Evolutionary conservation across 306 rosid species (phyloP).

Genomic region (Malus sylvestris): DNA sequence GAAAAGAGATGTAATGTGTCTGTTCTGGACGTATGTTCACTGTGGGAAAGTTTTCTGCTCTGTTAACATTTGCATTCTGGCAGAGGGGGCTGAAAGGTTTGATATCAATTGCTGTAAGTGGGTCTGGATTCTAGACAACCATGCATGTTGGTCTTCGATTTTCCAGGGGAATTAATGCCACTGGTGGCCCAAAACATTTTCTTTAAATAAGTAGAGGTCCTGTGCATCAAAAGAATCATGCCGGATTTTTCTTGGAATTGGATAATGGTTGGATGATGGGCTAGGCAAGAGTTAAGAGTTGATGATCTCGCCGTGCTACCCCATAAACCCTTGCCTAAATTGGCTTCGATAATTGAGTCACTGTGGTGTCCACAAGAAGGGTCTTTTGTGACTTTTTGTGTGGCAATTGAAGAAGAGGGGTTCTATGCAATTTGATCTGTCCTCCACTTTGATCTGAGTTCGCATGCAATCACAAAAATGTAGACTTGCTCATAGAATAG

Average conservation of each 20-base stretch:
- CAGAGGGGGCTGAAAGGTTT: not conserved
- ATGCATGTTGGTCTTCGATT: not conserved
- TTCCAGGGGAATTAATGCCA: not conserved
- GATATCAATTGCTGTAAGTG: not conserved
- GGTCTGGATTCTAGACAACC: not conserved
- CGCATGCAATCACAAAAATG: not conserved
- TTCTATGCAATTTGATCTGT: not conserved
- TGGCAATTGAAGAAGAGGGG: not conserved
- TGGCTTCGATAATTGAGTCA: not conserved
- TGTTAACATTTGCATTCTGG: not conserved
- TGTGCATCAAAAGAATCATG: not conserved
- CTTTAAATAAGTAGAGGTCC: not conserved
- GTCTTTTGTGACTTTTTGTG: not conserved
- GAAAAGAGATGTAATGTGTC: not conserved
- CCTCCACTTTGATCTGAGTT: not conserved
- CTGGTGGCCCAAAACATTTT: not conserved
- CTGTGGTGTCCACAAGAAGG: not conserved
- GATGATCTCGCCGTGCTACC: not conserved
- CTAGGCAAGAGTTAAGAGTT: not conserved
- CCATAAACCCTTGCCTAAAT: not conserved
- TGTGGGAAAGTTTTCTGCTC: not conserved
- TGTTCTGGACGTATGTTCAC: not conserved
- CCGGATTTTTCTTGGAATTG: not conserved
- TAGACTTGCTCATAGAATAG: not conserved
- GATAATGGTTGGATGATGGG: not conserved